These are phyloP conservation scores for Pseudogymnoascus verrucosus DNA, from an alignment of 2,329 filamentous ascomycete species.

Conservation along the genomic window DNA sequence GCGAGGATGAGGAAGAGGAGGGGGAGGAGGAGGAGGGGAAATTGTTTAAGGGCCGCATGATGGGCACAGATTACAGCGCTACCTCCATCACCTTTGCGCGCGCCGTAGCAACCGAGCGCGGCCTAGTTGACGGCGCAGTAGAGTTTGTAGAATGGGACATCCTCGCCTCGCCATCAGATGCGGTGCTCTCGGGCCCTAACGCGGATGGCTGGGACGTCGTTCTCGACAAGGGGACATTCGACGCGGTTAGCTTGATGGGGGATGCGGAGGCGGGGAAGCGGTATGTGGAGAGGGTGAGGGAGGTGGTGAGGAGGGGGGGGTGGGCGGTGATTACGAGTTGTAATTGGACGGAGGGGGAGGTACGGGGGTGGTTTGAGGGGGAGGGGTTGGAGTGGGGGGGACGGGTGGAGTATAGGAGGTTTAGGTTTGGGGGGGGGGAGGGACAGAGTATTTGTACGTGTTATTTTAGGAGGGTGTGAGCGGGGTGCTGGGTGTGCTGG, in stretches of 20 bases:
- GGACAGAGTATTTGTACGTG: too few species aligned
- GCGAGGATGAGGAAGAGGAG: slow-evolving; percentile 31
- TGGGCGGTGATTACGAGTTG: too few species aligned
- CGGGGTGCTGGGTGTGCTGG: too few species aligned
- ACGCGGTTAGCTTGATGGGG: slow-evolving; percentile 74
- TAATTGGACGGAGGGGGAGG: too few species aligned
- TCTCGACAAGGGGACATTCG: slow-evolving; percentile 97
- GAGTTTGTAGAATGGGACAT: slow-evolving; percentile 47
- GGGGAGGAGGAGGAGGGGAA: slow-evolving; percentile 10
- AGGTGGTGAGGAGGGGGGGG: too few species aligned
- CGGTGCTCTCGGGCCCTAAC: slow-evolving; percentile 15
- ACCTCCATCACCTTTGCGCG: slow-evolving; percentile 66
- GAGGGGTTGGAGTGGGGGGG: too few species aligned
- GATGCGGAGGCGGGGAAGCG: slow-evolving; percentile 56
- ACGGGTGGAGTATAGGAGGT: too few species aligned
- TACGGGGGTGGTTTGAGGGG: too few species aligned
- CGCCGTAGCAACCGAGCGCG: slow-evolving; percentile 44
- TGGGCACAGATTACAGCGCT: slow-evolving; percentile 83
- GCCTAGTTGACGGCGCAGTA: slow-evolving; percentile 23
- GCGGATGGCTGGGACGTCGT: slow-evolving; percentile 71
- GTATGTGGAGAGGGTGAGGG: too few species aligned
- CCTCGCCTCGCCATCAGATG: slow-evolving; percentile 34
- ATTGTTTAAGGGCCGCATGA: slow-evolving; percentile 58
- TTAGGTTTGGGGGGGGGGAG: too few species aligned
- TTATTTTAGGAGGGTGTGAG: too few species aligned